Conservation (phyloP, 2,329 filamentous ascomycete species). For the Cordyceps fumosorosea region DNA sequence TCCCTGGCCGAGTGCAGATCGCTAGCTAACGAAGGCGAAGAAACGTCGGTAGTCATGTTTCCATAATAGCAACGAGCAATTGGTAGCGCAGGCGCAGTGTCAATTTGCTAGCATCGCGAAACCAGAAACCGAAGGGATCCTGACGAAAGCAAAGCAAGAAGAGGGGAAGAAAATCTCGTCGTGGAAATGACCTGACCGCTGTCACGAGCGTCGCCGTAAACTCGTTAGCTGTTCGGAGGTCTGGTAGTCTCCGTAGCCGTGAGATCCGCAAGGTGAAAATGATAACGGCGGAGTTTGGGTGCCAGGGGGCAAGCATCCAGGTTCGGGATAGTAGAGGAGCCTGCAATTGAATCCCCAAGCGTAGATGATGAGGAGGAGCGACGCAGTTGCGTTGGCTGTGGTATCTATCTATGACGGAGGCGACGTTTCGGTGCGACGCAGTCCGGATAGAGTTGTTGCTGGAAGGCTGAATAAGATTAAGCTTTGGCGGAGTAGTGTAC, state of each 20-base stretch:
- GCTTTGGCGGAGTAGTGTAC: not conserved
- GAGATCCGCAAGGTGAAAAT: slow-evolving; percentile 2
- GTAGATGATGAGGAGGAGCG: not conserved
- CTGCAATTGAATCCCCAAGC: not conserved
- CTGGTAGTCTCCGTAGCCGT: slow-evolving; percentile 8
- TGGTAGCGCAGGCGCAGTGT: not conserved
- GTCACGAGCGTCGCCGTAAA: not conserved
- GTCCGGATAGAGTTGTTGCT: not conserved
- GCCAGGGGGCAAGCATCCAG: not conserved
- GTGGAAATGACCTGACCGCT: not conserved
- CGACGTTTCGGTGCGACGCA: not conserved
- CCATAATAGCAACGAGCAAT: slow-evolving; percentile 3
- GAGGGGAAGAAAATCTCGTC: not conserved
- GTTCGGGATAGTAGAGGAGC: not conserved
- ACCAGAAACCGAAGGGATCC: not conserved
- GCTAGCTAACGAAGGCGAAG: slow-evolving; percentile 1
- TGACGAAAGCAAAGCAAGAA: not conserved
- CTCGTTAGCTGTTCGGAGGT: slow-evolving; percentile 2
- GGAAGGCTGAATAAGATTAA: not conserved
- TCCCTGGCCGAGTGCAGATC: slow-evolving; percentile 5
- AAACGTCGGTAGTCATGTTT: slow-evolving; percentile 11
- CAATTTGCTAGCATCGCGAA: not conserved
- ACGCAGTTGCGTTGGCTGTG: not conserved
- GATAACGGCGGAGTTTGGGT: not conserved
- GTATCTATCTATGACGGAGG: not conserved